Base-by-base conservation (phyloP, 805 yeast genomes). In the Starmerella floris region DNA sequence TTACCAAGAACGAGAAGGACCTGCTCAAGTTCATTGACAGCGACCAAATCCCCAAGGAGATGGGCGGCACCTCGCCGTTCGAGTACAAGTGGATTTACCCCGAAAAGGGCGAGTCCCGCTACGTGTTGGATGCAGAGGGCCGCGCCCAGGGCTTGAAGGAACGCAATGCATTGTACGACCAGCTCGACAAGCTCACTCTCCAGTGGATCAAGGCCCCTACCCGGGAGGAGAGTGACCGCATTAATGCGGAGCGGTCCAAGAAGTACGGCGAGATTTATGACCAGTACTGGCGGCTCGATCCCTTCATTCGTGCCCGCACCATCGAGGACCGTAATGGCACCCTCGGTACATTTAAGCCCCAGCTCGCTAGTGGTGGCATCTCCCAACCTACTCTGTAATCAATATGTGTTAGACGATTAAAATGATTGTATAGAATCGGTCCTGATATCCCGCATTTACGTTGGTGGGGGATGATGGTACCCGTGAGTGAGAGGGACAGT, bases 231-330 rank as follows among this genome's bases (percentile, higher is more conserved):
- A 45, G 56, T 40, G 46, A 74, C 15, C 60, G 61, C 25, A 43
- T 79, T 23, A 73, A 77, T 42, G 62, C 62, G 40, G 63, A 71
- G 48, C 59, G 67, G 79, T 20, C 74, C n/a, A 60, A 62, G 20
- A 44, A 79, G 19, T 73, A 78, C 42, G 62, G 62, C 40, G 62
- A 71, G 46, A 56, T 88, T 38, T 65, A 78, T 8, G 63, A 68
- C 23, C 82, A 81, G 57, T 87, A 79, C 62, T 69, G 73, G 56
- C 59, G 64, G 38, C 61, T 83, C 42, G 97, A 91, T 56, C 88
- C 91, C 1, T 85, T 80, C 51, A 61, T 84, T 38, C 77, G 98
- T 61, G 75, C 79, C 34, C 76, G 85, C 50, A 76, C 85, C 31
- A 64, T 77, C 32, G 83, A 75, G 56, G 98, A 91, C 62, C 73